Evolutionary conservation across 805 yeast genomes (phyloP), one percentile per base, ranked within the genome.

Genomic region (Candida nanaspora): DNA sequence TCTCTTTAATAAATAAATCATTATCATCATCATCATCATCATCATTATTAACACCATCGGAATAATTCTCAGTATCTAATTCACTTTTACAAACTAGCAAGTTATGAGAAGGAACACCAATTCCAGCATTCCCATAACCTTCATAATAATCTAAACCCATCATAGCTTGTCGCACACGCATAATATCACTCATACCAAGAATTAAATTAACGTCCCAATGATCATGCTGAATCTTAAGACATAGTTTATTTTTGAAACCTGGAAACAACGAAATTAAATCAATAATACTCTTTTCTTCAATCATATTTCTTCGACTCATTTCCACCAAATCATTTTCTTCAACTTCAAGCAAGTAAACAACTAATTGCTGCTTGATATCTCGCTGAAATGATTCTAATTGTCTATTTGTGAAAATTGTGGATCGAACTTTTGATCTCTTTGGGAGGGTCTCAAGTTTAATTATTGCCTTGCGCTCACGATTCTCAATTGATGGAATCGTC

Each of bases 131-230:
- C n/a, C 10, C 19, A 4, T 14, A 6, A 31, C n/a, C 33, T 9
- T 31, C n/a, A 9, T 14, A 19, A 18, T 19, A 9, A 32, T 20
- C n/a, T n/a, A n/a, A 19, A 4, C 35, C 35, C n/a, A 19, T 32
- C 22, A 32, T 32, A 8, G 35, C 6, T 6, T 32, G 6, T 11
- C 35, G 14, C 20, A 32, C 13, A 7, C 20, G 18, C 5, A 9
- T 6, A 5, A 32, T 46, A 10, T 57, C 60, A 2, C 41, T 43
- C 38, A 50, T 32, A 9, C 45, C 40, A 19, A 55, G 52, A 13
- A 48, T 43, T 15, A 58, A 36, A 37, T 41, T 47, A 22, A 57
- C 53, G 33, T 45, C 47, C 60, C 62, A 58, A 9, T 45, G 41
- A 2, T 50, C 53, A 10, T 54, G 19, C 15, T 40, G 32, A 56